A percentile compares a stretch with the other conserved stretches of the same genome.
These are phyloP conservation scores for Coniophora puteana DNA, from an alignment of 1,284 basidiomycete genomes.

Conservation along the genomic window DNA sequence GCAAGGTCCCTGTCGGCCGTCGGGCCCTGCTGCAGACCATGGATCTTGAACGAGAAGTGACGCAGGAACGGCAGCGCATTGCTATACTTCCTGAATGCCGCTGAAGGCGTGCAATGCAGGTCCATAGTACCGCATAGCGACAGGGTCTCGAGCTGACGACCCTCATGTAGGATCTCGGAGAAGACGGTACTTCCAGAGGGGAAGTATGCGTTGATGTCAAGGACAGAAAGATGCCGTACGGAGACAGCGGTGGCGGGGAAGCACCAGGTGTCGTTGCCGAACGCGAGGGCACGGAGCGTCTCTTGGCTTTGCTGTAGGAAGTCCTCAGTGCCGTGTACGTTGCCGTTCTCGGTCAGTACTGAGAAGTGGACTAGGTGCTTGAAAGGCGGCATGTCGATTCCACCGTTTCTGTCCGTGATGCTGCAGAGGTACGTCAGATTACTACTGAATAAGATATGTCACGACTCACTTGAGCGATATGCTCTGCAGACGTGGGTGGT, in stretches of 20 bases:
- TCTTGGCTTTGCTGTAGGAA: conserved; percentile 53
- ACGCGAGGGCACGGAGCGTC: conserved; percentile 49
- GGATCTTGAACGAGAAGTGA: conserved; percentile 56
- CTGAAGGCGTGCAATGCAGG: conserved; percentile 41
- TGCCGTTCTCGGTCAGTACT: conserved; percentile 40
- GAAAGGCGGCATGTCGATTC: conserved; percentile 53
- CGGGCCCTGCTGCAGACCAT: conserved; percentile 39
- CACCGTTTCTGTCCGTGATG: conserved; percentile 45
- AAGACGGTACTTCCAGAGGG: conserved; percentile 47
- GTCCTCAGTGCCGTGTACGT: conserved; percentile 34
- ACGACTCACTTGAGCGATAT: conserved; percentile 48
- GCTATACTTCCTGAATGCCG: conserved; percentile 42
- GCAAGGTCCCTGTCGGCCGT: conserved; percentile 60
- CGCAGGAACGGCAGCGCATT: conserved; percentile 53
- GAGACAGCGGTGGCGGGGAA: conserved; percentile 52
- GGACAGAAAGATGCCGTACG: conserved; percentile 58
- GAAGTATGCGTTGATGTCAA: conserved; percentile 58
- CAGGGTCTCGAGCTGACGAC: conserved; percentile 59
- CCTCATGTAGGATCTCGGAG: conserved; percentile 53
- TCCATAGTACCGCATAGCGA: conserved; percentile 51
- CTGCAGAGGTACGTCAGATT: conserved; percentile 27
- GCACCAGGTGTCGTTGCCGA: conserved; percentile 53
- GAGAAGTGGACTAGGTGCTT: conserved; percentile 57
- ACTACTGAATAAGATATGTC: conserved; percentile 3
- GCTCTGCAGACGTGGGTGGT: conserved; percentile 47